A percentile compares a stretch with the other conserved stretches of the same genome.
Evolutionary conservation across 2,329 filamentous ascomycete genomes (phyloP).

Genomic region (Grosmannia clavigera): DNA sequence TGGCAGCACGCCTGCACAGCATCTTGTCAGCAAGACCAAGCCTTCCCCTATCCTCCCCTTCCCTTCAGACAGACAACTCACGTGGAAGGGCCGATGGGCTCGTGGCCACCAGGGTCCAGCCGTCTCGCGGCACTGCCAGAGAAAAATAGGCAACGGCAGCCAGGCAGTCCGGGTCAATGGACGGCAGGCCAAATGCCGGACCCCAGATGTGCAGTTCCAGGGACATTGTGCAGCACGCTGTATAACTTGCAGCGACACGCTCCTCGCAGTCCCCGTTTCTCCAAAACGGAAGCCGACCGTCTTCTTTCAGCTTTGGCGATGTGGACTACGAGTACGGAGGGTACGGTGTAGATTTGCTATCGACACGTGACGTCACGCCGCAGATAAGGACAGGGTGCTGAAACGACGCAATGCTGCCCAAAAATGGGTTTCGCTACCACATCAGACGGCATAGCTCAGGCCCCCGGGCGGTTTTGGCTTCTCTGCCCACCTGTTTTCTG

Average conservation of each 20-base stretch:
- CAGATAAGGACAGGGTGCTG: neutral
- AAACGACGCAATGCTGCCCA: neutral
- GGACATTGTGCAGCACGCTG: conserved; percentile 21
- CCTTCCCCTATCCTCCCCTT: no score
- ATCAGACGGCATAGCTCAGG: neutral
- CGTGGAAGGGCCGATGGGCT: conserved; percentile 55
- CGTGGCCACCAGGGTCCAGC: conserved; percentile 60
- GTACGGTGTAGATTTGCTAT: neutral
- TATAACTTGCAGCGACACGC: no score
- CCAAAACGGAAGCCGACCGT: neutral
- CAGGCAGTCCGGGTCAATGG: conserved; percentile 83
- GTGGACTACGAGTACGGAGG: neutral
- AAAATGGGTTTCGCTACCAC: neutral
- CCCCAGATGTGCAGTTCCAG: conserved; percentile 83
- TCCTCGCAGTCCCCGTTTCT: neutral
- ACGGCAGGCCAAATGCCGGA: conserved; percentile 75
- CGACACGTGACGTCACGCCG: neutral
- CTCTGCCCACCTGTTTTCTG: neutral
- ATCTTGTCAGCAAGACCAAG: neutral
- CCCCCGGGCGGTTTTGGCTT: neutral
- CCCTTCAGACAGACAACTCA: neutral
- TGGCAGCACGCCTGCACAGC: conserved; percentile 40
- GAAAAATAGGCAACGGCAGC: conserved; percentile 69
- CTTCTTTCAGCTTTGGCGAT: neutral
- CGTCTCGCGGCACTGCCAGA: conserved; percentile 40